Evolutionary conservation across 805 yeast genomes (phyloP).

Genomic region (Saturnispora gosingensis): DNA sequence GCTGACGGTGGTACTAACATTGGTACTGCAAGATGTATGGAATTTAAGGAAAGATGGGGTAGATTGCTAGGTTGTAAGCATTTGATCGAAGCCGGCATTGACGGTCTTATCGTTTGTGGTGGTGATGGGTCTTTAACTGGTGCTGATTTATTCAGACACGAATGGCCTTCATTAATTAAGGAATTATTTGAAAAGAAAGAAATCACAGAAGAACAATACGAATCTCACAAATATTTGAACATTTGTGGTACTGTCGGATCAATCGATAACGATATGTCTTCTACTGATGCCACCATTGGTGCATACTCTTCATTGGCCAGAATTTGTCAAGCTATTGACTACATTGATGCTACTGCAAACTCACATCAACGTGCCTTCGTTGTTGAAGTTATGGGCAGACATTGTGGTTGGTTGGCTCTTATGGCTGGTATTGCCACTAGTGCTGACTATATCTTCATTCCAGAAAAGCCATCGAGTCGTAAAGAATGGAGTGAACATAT

Average conservation of each 20-base stretch:
- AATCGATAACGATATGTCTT: slow-evolving; percentile 80
- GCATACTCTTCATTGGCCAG: slow-evolving; percentile 71
- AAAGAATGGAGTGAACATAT: slow-evolving; percentile 60
- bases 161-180: slow-evolving; percentile 64
- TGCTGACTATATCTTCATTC: slow-evolving; percentile 74
- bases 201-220: slow-evolving; percentile 38
- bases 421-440: slow-evolving; percentile 76
- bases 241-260: slow-evolving; percentile 74
- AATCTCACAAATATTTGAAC: slow-evolving; percentile 45
- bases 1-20: slow-evolving; percentile 68
- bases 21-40: slow-evolving; percentile 70
- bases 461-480: slow-evolving; percentile 64
- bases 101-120: slow-evolving; percentile 72
- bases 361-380: slow-evolving; percentile 80
- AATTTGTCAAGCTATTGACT: slow-evolving; percentile 67
- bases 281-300: slow-evolving; percentile 77
- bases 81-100: slow-evolving; percentile 62
- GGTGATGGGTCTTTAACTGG: slow-evolving; percentile 82
- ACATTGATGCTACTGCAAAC: slow-evolving; percentile 75
- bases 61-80: slow-evolving; percentile 55
- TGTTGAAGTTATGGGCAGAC: slow-evolving; percentile 84
- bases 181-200: slow-evolving; percentile 41
- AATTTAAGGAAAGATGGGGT: slow-evolving; percentile 58
- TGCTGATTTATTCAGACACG: slow-evolving; percentile 66
- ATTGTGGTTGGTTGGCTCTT: slow-evolving; percentile 81